Evolutionary conservation across 169 alveolate species (phyloP), one percentile per base, ranked within the genome.

Genomic region (Eimeria acervulina): DNA sequence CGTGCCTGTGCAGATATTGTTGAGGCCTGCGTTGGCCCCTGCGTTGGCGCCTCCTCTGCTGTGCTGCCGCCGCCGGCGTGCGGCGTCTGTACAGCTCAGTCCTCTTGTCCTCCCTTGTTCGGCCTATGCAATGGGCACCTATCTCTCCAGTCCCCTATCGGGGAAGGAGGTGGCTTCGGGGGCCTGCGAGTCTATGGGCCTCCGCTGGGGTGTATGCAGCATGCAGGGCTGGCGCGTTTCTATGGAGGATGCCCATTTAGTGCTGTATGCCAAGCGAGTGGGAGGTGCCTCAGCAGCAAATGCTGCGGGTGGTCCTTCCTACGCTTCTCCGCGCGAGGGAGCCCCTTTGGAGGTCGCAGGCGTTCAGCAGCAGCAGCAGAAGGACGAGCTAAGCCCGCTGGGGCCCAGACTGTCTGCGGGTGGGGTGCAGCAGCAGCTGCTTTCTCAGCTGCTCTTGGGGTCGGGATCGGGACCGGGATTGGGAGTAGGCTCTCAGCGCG

Each of bases 161-260:
- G 76, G 80, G 76, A 95, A 95, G 74, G 83, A 74, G 42, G 68
- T 93, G 76, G 70, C 94, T 28, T 51, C 89, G 31, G 96, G 96
- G 78, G 63, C 90, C 38, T 90, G 93, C 52, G 95, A 42, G 74
- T 26, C 93, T 12, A 28, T 84, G 93, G 84, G 84, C 72, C 83
- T 89, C 36, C 95, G 95, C 38, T 95, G 95, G 96, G 81, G 94
- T 38, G 84, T 87, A 21, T 95, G 94, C 90, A 89, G 95, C 94
- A 98, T 99, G 99, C 99, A 98, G 96, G 99, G 99, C 80, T 99
- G 99, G 99, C 95, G 99, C 87, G 98, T 97, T 55, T 97, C 98
- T 36, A 98, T 98, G 99, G 99, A 99, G 96, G 99, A 99, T 95
- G 98, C 99, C 42, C 99, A 98, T 74, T 96, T 99, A 19, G 94